Percentiles rank a stretch among this genome's conserved stretches.
Evolutionary conservation across 164 flowering plant species (phyloP).

Genomic region (Kalanchoe fedtschenkoi): DNA sequence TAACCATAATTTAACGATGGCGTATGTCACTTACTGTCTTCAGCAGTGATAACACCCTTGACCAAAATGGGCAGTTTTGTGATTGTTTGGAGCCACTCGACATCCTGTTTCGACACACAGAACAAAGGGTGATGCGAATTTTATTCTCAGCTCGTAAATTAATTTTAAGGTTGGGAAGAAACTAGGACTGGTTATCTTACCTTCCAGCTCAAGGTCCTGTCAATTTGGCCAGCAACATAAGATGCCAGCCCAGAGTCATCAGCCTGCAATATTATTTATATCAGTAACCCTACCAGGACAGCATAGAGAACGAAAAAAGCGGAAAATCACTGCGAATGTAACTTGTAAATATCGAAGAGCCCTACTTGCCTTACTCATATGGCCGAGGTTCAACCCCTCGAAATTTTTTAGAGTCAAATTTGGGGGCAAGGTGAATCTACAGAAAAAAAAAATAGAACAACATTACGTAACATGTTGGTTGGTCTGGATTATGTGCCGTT

Average conservation of each 20-base stretch:
- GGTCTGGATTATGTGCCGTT: no score
- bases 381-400: slow-evolving; percentile 75
- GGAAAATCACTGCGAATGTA: neutral
- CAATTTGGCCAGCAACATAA: slow-evolving; percentile 49
- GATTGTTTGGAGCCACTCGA: slow-evolving; percentile 43
- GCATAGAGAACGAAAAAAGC: neutral
- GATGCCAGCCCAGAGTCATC: slow-evolving; percentile 55
- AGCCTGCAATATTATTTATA: slow-evolving; percentile 17
- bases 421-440: slow-evolving; percentile 63
- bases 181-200: slow-evolving; percentile 13
- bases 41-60: slow-evolving; percentile 44
- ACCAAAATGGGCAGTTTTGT: slow-evolving; percentile 38
- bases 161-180: neutral
- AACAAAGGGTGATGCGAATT: neutral
- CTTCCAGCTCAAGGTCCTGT: slow-evolving; percentile 57
- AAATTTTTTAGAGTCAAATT: slow-evolving; percentile 66
- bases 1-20: neutral
- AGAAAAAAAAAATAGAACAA: neutral
- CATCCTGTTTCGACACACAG: slow-evolving; percentile 23
- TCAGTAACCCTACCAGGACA: neutral
- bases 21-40: slow-evolving; percentile 23
- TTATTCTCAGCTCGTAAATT: neutral
- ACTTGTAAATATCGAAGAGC: neutral
- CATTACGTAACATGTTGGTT: no score
- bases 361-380: slow-evolving; percentile 42